A percentile compares a stretch with the other conserved stretches of the same genome.
Conservation (phyloP, 2,329 filamentous ascomycete species). For the Fusarium duplospermum region DNA sequence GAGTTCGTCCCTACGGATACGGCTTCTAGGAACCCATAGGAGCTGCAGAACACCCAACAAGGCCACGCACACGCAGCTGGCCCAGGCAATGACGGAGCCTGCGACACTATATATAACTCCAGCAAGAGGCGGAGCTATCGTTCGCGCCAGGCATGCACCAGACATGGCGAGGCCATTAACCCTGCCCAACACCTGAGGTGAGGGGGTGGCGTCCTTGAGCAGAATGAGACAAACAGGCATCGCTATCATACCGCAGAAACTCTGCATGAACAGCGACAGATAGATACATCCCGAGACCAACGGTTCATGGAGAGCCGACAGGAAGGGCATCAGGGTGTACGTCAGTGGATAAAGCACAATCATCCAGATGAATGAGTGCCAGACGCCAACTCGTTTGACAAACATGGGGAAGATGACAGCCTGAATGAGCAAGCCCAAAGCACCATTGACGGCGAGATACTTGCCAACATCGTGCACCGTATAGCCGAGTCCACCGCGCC, state of each 20-base stretch:
- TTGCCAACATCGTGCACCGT: conserved; percentile 74
- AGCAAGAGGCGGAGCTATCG: conserved; percentile 74
- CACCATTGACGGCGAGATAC: conserved; percentile 76
- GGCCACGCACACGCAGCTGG: conserved; percentile 49
- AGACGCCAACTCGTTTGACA: conserved; percentile 73
- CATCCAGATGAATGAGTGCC: conserved; percentile 73
- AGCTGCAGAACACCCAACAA: conserved; percentile 36
- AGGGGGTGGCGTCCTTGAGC: conserved; percentile 77
- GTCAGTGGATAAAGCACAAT: conserved; percentile 74
- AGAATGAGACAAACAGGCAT: conserved; percentile 77
- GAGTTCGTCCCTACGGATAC: conserved; percentile 15
- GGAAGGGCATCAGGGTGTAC: conserved; percentile 76
- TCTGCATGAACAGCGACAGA: conserved; percentile 72
- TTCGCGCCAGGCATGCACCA: conserved; percentile 77
- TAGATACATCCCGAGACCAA: conserved; percentile 73
- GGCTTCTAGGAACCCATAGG: conserved; percentile 34
- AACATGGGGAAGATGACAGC: conserved; percentile 76
- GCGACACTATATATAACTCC: conserved; percentile 75
- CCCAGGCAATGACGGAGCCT: conserved; percentile 57
- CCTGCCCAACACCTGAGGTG: conserved; percentile 71
- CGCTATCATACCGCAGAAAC: conserved; percentile 74
- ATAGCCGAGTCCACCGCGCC: conserved; percentile 73
- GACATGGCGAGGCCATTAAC: conserved; percentile 80
- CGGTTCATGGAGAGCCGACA: conserved; percentile 66
- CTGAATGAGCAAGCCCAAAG: conserved; percentile 79